Percentiles rank a stretch among this genome's conserved stretches.
Conservation (phyloP, 495 filamentous ascomycete genomes). For the Thozetella sp. region DNA sequence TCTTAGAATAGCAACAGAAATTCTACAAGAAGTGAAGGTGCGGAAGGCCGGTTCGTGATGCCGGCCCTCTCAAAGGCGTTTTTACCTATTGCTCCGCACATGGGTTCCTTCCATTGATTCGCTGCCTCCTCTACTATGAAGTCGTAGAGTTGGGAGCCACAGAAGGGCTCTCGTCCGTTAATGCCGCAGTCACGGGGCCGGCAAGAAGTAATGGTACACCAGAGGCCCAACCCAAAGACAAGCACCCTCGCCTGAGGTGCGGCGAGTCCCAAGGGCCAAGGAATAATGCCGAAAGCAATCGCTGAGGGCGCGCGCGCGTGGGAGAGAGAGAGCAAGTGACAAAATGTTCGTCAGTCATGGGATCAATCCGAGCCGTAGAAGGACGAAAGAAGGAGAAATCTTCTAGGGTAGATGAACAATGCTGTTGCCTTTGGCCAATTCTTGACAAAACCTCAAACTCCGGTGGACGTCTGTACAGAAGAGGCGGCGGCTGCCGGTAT, state of each 20-base stretch:
- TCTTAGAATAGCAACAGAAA: not conserved
- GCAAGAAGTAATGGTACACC: too few relatives aligned
- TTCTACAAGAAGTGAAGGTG: slow-evolving; percentile 3
- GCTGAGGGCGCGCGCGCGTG: not conserved
- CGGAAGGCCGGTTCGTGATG: not conserved
- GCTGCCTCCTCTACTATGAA: not conserved
- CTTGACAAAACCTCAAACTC: not conserved
- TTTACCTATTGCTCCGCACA: not conserved
- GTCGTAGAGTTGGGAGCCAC: too few relatives aligned
- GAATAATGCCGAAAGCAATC: not conserved
- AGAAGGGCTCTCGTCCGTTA: too few relatives aligned
- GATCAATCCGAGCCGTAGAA: not conserved
- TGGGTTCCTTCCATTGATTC: not conserved
- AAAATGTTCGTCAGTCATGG: not conserved
- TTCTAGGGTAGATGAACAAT: not conserved
- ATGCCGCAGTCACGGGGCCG: too few relatives aligned
- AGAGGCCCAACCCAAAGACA: too few relatives aligned
- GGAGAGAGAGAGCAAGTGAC: not conserved
- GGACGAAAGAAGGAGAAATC: not conserved
- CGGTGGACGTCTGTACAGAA: not conserved
- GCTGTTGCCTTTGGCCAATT: not conserved
- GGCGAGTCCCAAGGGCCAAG: not conserved
- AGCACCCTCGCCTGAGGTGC: too few relatives aligned
- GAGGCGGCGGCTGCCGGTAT: not conserved
- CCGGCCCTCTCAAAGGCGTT: not conserved